Conservation (phyloP, 2,329 filamentous ascomycete genomes). For the Pestalotiopsis fici region DNA sequence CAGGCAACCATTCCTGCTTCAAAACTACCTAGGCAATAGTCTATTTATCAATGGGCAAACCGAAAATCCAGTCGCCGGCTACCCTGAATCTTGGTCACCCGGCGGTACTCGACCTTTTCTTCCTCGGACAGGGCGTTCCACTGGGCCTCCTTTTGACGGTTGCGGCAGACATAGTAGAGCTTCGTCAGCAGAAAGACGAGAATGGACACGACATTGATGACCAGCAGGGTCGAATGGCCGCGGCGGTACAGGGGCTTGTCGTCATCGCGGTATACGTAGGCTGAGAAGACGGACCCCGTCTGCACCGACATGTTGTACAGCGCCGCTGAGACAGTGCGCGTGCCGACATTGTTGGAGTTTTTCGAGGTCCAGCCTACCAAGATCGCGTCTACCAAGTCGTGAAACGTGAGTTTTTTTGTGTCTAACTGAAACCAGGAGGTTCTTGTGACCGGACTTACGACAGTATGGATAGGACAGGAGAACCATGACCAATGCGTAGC, state of each 20-base stretch:
- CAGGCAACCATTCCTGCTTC: not conserved
- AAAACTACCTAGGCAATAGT: not conserved
- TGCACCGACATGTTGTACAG: slow-evolving; percentile 55
- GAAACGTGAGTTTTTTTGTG: not conserved
- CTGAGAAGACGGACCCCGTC: slow-evolving; percentile 31
- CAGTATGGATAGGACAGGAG: slow-evolving; percentile 57
- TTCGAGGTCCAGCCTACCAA: slow-evolving; percentile 59
- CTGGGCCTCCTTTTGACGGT: slow-evolving; percentile 43
- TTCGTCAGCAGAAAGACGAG: slow-evolving; percentile 51
- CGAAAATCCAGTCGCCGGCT: slow-evolving; percentile 43
- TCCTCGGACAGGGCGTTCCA: slow-evolving; percentile 51
- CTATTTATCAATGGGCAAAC: slow-evolving; percentile 35
- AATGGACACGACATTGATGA: slow-evolving; percentile 50
- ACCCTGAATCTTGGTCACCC: slow-evolving; percentile 38
- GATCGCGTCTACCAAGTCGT: slow-evolving; percentile 46
- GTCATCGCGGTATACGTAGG: slow-evolving; percentile 52
- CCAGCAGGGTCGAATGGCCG: slow-evolving; percentile 56
- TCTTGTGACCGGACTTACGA: slow-evolving; percentile 26
- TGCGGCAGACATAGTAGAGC: slow-evolving; percentile 52
- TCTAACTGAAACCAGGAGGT: too few species aligned
- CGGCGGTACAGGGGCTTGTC: slow-evolving; percentile 55
- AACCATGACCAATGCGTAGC: slow-evolving; percentile 49
- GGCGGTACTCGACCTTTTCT: slow-evolving; percentile 49
- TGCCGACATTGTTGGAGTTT: slow-evolving; percentile 61
- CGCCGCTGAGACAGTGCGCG: slow-evolving; percentile 58